phyloP scores from a whole-genome alignment of 345 rosid genomes.

The Eucalyptus albens region DNA sequence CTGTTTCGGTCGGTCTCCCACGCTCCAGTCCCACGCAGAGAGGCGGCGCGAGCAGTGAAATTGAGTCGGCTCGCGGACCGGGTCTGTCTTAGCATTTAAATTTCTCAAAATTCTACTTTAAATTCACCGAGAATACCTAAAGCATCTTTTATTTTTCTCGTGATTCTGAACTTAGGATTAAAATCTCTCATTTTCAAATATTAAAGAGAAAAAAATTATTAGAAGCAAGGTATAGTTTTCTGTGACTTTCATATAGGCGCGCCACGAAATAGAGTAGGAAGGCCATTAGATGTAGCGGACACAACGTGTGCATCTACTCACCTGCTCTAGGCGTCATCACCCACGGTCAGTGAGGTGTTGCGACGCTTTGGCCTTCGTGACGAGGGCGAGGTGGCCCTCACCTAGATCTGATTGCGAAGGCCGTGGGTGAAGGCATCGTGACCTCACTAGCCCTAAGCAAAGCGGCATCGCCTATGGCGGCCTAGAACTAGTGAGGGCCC shows the following conservation, averaged over 20 bases:
- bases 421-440: accelerated
- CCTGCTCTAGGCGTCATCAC: too few relatives aligned
- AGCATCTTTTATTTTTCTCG: neutral
- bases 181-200: neutral
- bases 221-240: neutral
- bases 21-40: neutral
- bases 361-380: accelerated
- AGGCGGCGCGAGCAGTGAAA: neutral
- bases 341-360: accelerated
- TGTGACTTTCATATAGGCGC: neutral
- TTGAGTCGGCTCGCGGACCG: neutral
- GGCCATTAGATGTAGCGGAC: neutral
- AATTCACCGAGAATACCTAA: neutral
- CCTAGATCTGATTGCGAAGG: accelerated
- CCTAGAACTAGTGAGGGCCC: too few relatives aligned
- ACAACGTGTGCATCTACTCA: neutral
- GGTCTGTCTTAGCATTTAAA: neutral
- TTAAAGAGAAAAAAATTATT: neutral
- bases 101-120: neutral
- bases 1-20: neutral
- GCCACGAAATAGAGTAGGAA: too few relatives aligned
- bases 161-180: neutral
- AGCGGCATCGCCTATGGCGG: accelerated
- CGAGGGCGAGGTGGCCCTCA: accelerated
- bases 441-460: accelerated